Evolutionary conservation across 148 eudicot species (phyloP).

Genomic region (Silene uniflora): DNA sequence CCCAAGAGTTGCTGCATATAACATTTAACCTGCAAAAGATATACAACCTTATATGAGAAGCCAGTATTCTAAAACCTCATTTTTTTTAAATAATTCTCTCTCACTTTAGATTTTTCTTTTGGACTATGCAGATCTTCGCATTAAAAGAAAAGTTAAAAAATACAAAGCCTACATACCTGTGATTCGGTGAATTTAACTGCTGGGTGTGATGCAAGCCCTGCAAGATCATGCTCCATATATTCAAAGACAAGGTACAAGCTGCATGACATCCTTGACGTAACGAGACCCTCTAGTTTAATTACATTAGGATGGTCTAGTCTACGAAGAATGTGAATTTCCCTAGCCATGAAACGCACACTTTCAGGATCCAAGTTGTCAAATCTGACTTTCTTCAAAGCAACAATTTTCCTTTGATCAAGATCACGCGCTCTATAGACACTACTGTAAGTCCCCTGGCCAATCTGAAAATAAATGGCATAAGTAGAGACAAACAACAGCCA

Average conservation of each 20-base stretch:
- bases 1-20: slow-evolving; percentile 74
- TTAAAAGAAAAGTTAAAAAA: background rate
- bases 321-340: slow-evolving; percentile 79
- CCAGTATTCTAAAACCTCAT: background rate
- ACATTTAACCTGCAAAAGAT: slow-evolving; percentile 63
- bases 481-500: slow-evolving; percentile 19
- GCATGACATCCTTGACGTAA: slow-evolving; percentile 78
- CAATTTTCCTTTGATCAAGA: slow-evolving; percentile 70
- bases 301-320: slow-evolving; percentile 81
- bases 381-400: slow-evolving; percentile 81
- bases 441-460: slow-evolving; percentile 89
- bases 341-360: slow-evolving; percentile 86
- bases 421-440: slow-evolving; percentile 82
- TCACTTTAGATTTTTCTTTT: background rate
- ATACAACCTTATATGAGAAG: slow-evolving; percentile 9
- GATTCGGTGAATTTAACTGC: slow-evolving; percentile 73
- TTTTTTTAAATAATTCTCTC: background rate
- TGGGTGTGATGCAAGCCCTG: slow-evolving; percentile 82
- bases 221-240: slow-evolving; percentile 88
- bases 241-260: slow-evolving; percentile 85
- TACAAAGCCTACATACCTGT: slow-evolving; percentile 39
- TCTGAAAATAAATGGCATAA: slow-evolving; percentile 40
- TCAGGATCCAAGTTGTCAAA: slow-evolving; percentile 82
- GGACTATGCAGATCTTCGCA: background rate
- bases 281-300: slow-evolving; percentile 76